Percentiles rank a stretch among this genome's conserved stretches.
Conservation (phyloP, 306 rosid genomes). For the Prunus campanulata region DNA sequence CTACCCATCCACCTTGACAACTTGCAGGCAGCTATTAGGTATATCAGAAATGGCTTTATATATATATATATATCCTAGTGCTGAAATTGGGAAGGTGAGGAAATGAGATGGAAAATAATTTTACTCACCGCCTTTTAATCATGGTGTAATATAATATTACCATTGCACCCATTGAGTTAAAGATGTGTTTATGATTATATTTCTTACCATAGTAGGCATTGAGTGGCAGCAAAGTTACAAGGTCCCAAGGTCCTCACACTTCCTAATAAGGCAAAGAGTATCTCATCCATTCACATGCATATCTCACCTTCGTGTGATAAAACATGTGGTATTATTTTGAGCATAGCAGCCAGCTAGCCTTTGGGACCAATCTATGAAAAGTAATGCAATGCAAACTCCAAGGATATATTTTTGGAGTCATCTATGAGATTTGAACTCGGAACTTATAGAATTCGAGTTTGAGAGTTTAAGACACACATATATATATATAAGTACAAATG, state of each 20-base stretch:
- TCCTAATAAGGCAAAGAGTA: not conserved
- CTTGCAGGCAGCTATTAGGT: not conserved
- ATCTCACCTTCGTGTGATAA: not conserved
- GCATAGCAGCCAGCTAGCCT: not conserved
- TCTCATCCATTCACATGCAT: not conserved
- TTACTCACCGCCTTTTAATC: not conserved
- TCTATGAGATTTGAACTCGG: no score
- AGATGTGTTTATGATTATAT: no score
- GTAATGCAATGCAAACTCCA: no score
- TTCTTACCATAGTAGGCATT: no score
- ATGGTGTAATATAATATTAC: not conserved
- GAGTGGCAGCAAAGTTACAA: no score
- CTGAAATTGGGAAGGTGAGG: no score
- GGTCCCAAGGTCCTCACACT: not conserved
- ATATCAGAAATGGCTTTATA: no score
- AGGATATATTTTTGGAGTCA: no score
- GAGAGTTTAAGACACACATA: no score
- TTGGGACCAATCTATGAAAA: no score
- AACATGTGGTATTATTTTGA: not conserved
- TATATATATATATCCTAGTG: not conserved
- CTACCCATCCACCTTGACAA: not conserved
- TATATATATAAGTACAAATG: no score
- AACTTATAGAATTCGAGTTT: no score
- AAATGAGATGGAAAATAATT: not conserved
- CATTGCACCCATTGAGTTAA: not conserved